phyloP scores from a whole-genome alignment of 2,329 filamentous ascomycete genomes.

The Thyridium curvatum region DNA sequence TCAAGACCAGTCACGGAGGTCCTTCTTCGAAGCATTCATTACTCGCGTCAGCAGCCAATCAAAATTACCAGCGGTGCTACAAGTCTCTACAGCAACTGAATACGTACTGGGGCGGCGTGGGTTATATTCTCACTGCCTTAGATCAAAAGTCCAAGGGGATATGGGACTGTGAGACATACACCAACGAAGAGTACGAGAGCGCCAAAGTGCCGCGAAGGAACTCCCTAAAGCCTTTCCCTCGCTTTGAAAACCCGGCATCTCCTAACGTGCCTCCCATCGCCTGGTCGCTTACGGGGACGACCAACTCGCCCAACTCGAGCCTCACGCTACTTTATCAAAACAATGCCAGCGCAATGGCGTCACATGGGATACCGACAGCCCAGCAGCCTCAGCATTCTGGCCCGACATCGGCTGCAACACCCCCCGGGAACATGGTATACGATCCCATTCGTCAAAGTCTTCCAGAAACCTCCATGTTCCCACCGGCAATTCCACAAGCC shows the following conservation, averaged over 20 bases:
- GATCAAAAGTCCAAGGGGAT: slow-evolving; percentile 86
- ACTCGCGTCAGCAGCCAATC: slow-evolving; percentile 72
- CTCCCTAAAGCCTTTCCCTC: slow-evolving; percentile 37
- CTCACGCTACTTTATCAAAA: slow-evolving; percentile 75
- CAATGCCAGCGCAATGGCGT: slow-evolving; percentile 18
- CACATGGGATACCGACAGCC: too few relatives aligned
- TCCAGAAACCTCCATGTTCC: slow-evolving; percentile 42
- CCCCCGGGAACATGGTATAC: slow-evolving; percentile 53
- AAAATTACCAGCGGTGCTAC: slow-evolving; percentile 84
- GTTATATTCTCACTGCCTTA: slow-evolving; percentile 79
- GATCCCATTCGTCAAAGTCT: slow-evolving; percentile 52
- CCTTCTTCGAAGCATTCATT: slow-evolving; percentile 59
- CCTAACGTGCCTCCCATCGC: slow-evolving; percentile 57
- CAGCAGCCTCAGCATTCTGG: slow-evolving; percentile 9
- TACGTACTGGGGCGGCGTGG: slow-evolving; percentile 78
- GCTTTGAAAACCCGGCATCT: slow-evolving; percentile 38
- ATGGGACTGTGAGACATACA: slow-evolving; percentile 66
- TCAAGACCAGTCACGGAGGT: slow-evolving; percentile 6
- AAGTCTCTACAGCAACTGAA: slow-evolving; percentile 77
- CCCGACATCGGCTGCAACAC: slow-evolving; percentile 35
- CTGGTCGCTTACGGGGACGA: slow-evolving; percentile 83
- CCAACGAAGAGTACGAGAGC: slow-evolving; percentile 70
- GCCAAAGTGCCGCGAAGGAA: slow-evolving; percentile 45
- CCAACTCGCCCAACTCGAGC: slow-evolving; percentile 78
- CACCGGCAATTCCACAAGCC: slow-evolving; percentile 42